These are phyloP conservation scores for Sarocladiaceae sp. DNA, from an alignment of 2,329 filamentous ascomycete genomes.

Conservation along the genomic window DNA sequence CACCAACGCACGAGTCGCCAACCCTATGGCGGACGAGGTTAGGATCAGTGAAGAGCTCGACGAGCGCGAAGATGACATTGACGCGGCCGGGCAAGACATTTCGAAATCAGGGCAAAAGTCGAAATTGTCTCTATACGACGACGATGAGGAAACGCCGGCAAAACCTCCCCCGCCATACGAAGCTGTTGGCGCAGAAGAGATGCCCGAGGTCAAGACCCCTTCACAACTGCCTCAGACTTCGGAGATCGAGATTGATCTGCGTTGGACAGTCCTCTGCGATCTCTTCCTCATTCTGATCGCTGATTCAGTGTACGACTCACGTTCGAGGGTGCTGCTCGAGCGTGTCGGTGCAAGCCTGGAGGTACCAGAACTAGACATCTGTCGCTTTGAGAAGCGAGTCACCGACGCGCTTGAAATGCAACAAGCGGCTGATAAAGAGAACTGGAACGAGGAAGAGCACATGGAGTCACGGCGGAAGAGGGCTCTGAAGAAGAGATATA, in stretches of 20 bases:
- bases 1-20: conserved; percentile 87
- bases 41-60: conserved; percentile 1
- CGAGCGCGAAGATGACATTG: not conserved
- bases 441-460: conserved; percentile 95
- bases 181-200: conserved; percentile 59
- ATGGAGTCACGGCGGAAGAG: conserved; percentile 79
- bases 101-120: conserved; percentile 2
- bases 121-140: not conserved
- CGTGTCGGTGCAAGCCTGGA: conserved; percentile 73
- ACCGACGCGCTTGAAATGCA: conserved; percentile 98
- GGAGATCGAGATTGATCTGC: conserved; percentile 89
- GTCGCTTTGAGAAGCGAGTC: conserved; percentile 92
- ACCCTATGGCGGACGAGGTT: conserved; percentile 68
- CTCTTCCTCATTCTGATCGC: conserved; percentile 92
- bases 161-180: conserved; percentile 54
- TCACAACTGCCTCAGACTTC: conserved; percentile 74
- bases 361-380: conserved; percentile 87
- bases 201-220: conserved; percentile 74
- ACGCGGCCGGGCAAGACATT: not conserved
- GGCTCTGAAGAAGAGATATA: conserved; percentile 74
- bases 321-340: conserved; percentile 79
- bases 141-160: conserved; percentile 38
- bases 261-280: conserved; percentile 96
- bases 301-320: conserved; percentile 88
- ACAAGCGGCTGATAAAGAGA: conserved; percentile 87